A percentile compares a stretch with the other conserved stretches of the same genome.
phyloP scores from a whole-genome alignment of 345 rosid genomes.

The Euphorbia peplus region DNA sequence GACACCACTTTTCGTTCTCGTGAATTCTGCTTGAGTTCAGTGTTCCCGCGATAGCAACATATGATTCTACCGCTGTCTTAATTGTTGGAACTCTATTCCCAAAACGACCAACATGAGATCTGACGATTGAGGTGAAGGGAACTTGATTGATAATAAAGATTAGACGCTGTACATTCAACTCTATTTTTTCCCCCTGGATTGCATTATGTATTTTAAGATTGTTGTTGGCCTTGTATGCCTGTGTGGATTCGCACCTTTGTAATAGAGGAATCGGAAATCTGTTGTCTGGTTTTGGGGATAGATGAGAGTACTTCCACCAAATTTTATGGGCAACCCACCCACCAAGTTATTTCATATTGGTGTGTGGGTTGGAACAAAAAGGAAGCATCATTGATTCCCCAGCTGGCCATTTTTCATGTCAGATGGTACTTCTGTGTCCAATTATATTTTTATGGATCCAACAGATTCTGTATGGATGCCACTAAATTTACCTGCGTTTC shows the following conservation, averaged over 20 bases:
- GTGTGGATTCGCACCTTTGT: neutral
- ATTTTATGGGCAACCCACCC: neutral
- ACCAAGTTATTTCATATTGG: neutral
- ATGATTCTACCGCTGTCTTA: slow-evolving; percentile 2
- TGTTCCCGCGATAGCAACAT: slow-evolving; percentile 4
- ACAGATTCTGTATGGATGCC: neutral
- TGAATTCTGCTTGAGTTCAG: slow-evolving; percentile 39
- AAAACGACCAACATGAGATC: slow-evolving; percentile 3
- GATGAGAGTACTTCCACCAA: neutral
- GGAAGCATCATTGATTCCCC: neutral
- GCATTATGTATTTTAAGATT: neutral
- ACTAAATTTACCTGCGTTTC: too few species aligned
- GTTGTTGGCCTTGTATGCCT: neutral
- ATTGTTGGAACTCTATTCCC: slow-evolving; percentile 18
- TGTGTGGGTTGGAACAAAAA: neutral
- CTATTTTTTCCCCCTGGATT: neutral
- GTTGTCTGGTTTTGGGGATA: neutral
- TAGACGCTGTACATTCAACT: neutral
- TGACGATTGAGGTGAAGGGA: neutral
- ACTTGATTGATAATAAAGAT: slow-evolving; percentile 1
- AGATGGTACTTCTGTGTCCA: neutral
- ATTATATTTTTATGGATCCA: neutral
- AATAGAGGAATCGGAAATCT: neutral
- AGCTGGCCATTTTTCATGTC: neutral
- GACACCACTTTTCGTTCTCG: slow-evolving; percentile 73